Evolutionary conservation across 1,284 basidiomycete genomes (phyloP), one percentile per base, ranked within the genome.

Genomic region (Prillingera fragicola): DNA sequence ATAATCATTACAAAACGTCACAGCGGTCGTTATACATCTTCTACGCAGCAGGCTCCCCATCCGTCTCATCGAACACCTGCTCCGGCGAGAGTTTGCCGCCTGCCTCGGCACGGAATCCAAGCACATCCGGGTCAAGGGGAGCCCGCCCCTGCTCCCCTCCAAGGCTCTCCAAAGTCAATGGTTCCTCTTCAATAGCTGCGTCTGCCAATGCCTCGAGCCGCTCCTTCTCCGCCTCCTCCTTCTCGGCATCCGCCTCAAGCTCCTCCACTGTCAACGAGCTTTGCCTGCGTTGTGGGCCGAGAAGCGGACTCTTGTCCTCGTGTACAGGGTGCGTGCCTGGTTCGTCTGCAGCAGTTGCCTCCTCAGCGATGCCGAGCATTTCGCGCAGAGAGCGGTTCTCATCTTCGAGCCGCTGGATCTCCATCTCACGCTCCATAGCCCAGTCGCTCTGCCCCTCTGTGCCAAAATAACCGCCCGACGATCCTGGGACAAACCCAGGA

Each of bases 311-410:
- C 28, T 37, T 21, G 15, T 27, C 29, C 17, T 41, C 42, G 9
- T 8, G 8, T 12, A 8, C 17, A 15, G 32, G 32, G 8, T n/a
- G n/a, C n/a, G n/a, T n/a, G n/a, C 14, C 17, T 8, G 32, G 17
- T 5, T 38, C 43, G 14, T 44, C 37, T 13, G 27, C 42, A 2
- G 49, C 33, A 2, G 53, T 44, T 0, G 49, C 53, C 26, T 67
- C 64, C 25, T 63, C 52, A 3, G 67, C 60, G 54, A 92, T 87
- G 9, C 78, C 81, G 27, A 94, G 72, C 66, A 83, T 69, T 59
- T 77, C 76, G 43, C 91, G 75, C 39, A 96, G 73, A 45, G 80
- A 75, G 33, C 79, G 77, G 62, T 96, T 96, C 72, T 94, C 91
- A 43, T 73, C 74, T 63, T 85, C 81, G 27, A 96, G 72, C 28